Evolutionary conservation across 129 eudicot genomes (phyloP).

Genomic region (Pseudognaphalium luteoalbum): DNA sequence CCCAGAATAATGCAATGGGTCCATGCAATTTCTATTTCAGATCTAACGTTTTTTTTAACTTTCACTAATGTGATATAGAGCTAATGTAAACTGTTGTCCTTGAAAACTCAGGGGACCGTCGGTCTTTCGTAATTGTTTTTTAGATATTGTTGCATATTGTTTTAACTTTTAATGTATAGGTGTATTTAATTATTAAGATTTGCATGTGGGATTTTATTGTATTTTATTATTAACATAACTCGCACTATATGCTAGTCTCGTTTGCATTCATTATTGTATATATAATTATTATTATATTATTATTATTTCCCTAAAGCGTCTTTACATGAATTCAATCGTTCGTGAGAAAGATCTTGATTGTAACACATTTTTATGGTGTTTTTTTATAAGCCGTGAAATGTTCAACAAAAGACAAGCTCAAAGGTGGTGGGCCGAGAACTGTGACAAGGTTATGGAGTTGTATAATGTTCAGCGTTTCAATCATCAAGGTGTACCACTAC

Average conservation of each 20-base stretch:
- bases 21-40: constrained; percentile 22
- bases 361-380: constrained; percentile 34
- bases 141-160: not conserved
- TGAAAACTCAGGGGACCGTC: constrained; percentile 25
- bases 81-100: constrained; percentile 15
- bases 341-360: constrained; percentile 19
- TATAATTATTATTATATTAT: not conserved
- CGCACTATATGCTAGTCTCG: not conserved
- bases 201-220: not conserved
- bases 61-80: constrained; percentile 14
- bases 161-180: not conserved
- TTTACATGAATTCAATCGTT: not conserved
- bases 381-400: constrained; percentile 71
- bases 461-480: constrained; percentile 83
- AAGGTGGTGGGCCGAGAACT: constrained; percentile 97
- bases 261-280: not conserved
- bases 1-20: constrained; percentile 33
- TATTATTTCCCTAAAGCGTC: not conserved
- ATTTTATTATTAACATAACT: not conserved
- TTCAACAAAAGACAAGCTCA: constrained; percentile 99
- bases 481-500: constrained; percentile 56
- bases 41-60: constrained; percentile 27
- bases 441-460: constrained; percentile 89
- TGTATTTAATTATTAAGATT: not conserved
- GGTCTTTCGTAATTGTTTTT: not conserved